Conservation (phyloP, 306 rosid genomes). For the Dryas alaskensis region DNA sequence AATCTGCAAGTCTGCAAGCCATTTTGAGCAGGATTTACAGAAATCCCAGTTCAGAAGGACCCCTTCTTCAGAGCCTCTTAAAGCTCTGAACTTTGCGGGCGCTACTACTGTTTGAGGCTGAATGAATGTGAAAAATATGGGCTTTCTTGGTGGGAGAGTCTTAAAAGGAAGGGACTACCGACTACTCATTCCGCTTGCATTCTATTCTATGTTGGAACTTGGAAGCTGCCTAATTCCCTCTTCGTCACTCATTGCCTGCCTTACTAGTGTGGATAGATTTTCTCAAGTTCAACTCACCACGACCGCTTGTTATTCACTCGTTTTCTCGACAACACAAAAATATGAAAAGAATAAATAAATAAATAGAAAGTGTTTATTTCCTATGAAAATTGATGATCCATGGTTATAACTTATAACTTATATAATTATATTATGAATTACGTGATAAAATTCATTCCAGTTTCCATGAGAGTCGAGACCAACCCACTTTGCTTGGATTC, state of each 20-base stretch:
- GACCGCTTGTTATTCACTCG: conserved; percentile 2
- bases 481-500: background rate
- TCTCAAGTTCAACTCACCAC: background rate
- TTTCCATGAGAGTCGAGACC: background rate
- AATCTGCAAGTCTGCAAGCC: conserved; percentile 73
- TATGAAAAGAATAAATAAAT: background rate
- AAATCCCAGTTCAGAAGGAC: conserved; percentile 26
- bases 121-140: conserved; percentile 13
- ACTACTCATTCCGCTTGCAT: background rate
- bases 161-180: background rate
- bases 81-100: background rate
- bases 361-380: too few species aligned
- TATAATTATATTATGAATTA: background rate
- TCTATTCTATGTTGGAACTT: background rate
- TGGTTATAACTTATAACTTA: too few species aligned
- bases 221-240: background rate
- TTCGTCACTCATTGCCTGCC: background rate
- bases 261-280: conserved; percentile 6
- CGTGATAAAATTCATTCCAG: background rate
- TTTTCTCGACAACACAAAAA: background rate
- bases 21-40: conserved; percentile 36
- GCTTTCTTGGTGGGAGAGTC: background rate
- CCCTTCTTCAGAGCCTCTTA: conserved; percentile 14
- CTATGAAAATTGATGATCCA: too few species aligned
- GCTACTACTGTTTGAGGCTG: background rate